phyloP scores from a whole-genome alignment of 768 basidiomycete species.

The Podaxis mareebaensis region DNA sequence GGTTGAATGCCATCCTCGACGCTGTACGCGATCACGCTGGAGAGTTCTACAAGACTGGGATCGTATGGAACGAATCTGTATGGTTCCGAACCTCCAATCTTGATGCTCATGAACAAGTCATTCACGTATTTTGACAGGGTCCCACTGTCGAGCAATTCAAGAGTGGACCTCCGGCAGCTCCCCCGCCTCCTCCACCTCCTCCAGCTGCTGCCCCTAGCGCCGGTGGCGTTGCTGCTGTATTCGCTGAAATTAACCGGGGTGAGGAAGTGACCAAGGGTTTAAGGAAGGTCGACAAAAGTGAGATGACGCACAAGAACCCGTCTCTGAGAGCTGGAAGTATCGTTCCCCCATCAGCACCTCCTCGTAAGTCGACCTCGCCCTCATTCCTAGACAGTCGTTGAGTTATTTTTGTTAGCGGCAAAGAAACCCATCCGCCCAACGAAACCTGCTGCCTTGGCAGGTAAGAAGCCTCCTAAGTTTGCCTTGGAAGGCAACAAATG shows the following conservation, averaged over 20 bases:
- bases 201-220: slow-evolving; percentile 53
- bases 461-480: slow-evolving; percentile 92
- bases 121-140: slow-evolving; percentile 41
- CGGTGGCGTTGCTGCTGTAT: slow-evolving; percentile 76
- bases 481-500: slow-evolving; percentile 92
- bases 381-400: background rate
- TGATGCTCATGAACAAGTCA: slow-evolving; percentile 2
- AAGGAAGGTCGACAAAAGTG: slow-evolving; percentile 91
- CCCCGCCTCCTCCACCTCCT: slow-evolving; percentile 59
- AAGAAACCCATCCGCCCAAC: slow-evolving; percentile 79
- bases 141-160: slow-evolving; percentile 57
- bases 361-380: slow-evolving; percentile 26
- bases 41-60: slow-evolving; percentile 83
- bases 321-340: slow-evolving; percentile 68
- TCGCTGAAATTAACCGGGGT: slow-evolving; percentile 88
- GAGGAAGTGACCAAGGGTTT: slow-evolving; percentile 88
- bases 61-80: slow-evolving; percentile 88
- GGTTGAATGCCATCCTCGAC: slow-evolving; percentile 70
- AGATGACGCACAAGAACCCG: slow-evolving; percentile 99
- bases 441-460: slow-evolving; percentile 80
- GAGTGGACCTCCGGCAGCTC: slow-evolving; percentile 50
- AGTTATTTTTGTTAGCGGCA: slow-evolving; percentile 25
- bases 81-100: slow-evolving; percentile 18
- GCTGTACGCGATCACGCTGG: slow-evolving; percentile 80
- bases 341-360: slow-evolving; percentile 38